Evolutionary conservation across 768 basidiomycete species (phyloP).

Genomic region (Tricholoma flavovirens): DNA sequence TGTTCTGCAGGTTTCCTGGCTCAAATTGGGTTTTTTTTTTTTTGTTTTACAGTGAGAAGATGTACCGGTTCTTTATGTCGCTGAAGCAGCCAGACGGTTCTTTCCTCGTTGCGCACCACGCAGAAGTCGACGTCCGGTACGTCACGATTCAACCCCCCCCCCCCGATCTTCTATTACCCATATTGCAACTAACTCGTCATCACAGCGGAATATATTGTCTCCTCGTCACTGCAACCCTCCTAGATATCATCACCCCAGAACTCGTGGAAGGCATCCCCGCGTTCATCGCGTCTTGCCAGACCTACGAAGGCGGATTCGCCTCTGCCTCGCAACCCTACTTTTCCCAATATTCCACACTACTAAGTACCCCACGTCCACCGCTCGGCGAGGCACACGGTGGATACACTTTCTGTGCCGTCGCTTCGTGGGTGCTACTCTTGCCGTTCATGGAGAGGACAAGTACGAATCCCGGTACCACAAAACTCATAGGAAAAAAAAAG

Average conservation of each 20-base stretch:
- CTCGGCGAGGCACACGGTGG: slow-evolving; percentile 98
- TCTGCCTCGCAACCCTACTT: slow-evolving; percentile 71
- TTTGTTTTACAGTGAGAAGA: slow-evolving; percentile 56
- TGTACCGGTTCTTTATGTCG: slow-evolving; percentile 88
- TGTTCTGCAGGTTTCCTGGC: too few relatives aligned
- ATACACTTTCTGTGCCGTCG: slow-evolving; percentile 91
- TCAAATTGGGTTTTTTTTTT: too few relatives aligned
- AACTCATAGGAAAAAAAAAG: too few relatives aligned
- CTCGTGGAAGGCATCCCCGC: slow-evolving; percentile 68
- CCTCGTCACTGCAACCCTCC: slow-evolving; percentile 72
- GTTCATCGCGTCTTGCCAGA: slow-evolving; percentile 89
- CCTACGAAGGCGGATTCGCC: slow-evolving; percentile 95
- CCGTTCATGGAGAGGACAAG: slow-evolving; percentile 31
- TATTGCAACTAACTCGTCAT: background rate
- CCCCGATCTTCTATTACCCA: too few relatives aligned
- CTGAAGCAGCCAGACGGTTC: slow-evolving; percentile 84
- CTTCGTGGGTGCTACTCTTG: slow-evolving; percentile 74
- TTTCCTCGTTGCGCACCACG: too few relatives aligned
- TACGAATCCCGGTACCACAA: too few relatives aligned
- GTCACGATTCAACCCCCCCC: too few relatives aligned
- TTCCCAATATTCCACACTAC: slow-evolving; percentile 25
- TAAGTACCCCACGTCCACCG: slow-evolving; percentile 54
- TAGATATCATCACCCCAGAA: slow-evolving; percentile 86
- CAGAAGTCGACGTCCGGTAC: too few relatives aligned
- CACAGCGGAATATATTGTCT: slow-evolving; percentile 91